Base-by-base conservation (phyloP, 1,284 basidiomycete genomes). In the Fistulina hepatica region DNA sequence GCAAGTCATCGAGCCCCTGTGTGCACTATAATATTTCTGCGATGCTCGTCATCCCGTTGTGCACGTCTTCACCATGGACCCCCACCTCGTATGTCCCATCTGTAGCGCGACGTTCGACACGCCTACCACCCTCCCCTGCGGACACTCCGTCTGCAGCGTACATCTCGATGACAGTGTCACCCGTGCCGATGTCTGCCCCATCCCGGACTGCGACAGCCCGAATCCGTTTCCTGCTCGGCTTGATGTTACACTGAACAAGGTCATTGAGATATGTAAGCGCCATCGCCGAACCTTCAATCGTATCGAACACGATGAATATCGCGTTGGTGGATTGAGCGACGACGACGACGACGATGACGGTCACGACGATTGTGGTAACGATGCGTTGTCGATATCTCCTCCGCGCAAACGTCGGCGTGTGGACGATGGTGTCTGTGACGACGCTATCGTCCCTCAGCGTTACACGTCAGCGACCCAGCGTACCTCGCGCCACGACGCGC, bases 191-290 rank as follows among this genome's bases (percentile, higher is more conserved):
- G 28, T 31, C 13, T 64, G 60, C 37, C 58, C 59, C 4, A 48
- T 59, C 23, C 52, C 54, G 16, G 39, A 34, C 28, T 58, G 59
- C 44, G 9, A 44, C 31, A 28, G n/a, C 37, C 17, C 47, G 48
- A 22, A 42, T 48, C 19, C 46, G 47, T 25, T 36, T 39, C 26
- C 41, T 8, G 37, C 43, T 6, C 52, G 47, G 40, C 42, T 54
- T 21, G 83, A 88, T 54, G 71, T 85, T 46, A 67, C 73, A 34
- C 56, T 84, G 33, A 73, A 67, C 52, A 81, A 77, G 52, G 56
- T 85, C 45, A 44, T 82, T 19, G 50, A 52, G 31, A 60, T 80
- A 42, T 52, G 73, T 33, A 39, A 48, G 35, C 59, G 56, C 27
- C 45, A 47, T 21, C 49, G 52, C 36, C 44, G 44, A 32, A 41